These are phyloP conservation scores for Ustilaginoidea virens DNA, from an alignment of 2,329 filamentous ascomycete genomes.

Conservation along the genomic window DNA sequence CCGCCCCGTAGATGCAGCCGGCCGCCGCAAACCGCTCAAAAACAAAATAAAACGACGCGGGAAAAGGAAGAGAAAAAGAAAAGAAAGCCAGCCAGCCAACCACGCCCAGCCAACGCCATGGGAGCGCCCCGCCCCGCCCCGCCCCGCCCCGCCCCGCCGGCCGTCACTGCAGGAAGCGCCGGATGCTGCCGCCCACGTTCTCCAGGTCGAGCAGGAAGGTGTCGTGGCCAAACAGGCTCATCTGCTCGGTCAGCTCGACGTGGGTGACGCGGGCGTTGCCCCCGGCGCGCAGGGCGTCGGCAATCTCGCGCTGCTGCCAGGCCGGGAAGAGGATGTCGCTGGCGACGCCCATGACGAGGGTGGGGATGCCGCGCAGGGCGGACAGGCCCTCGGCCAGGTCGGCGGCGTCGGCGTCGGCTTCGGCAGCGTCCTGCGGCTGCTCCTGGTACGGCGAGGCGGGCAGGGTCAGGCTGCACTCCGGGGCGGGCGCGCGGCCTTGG, in stretches of 20 bases:
- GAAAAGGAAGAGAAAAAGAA: too few relatives aligned
- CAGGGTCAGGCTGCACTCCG: conserved; percentile 60
- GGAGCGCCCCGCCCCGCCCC: too few relatives aligned
- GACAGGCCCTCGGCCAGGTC: conserved; percentile 68
- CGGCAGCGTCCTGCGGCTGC: conserved; percentile 34
- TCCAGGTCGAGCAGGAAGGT: conserved; percentile 88
- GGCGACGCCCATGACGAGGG: conserved; percentile 82
- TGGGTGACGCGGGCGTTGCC: conserved; percentile 77
- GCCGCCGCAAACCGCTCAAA: too few relatives aligned
- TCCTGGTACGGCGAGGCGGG: conserved; percentile 79
- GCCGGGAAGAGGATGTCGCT: conserved; percentile 95
- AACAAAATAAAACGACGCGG: too few relatives aligned
- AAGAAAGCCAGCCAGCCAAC: too few relatives aligned
- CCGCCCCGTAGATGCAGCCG: too few relatives aligned
- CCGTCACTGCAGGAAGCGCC: conserved; percentile 68
- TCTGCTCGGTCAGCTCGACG: conserved; percentile 82
- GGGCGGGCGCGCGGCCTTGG: conserved; percentile 28
- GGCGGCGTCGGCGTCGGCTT: conserved; percentile 44
- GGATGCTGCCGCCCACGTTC: conserved; percentile 75
- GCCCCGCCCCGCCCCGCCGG: too few relatives aligned
- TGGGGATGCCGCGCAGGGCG: conserved; percentile 58
- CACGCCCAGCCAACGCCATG: too few relatives aligned
- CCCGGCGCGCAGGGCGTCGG: conserved; percentile 58
- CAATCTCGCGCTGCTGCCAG: conserved; percentile 94
- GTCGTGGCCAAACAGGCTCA: conserved; percentile 91